These are phyloP conservation scores for Echium plantagineum DNA, from an alignment of 257 asterid genomes.

Conservation along the genomic window DNA sequence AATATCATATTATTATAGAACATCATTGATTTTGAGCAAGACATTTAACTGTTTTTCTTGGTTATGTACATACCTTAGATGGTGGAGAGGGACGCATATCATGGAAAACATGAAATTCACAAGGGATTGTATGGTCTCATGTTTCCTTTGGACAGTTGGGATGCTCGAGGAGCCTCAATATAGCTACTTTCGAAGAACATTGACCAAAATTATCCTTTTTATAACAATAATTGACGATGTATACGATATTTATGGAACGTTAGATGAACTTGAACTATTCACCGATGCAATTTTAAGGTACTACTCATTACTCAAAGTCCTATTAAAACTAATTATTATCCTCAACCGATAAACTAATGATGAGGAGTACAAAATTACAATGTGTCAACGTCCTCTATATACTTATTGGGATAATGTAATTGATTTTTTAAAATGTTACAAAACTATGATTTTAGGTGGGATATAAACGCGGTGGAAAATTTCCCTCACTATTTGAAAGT, in stretches of 20 bases:
- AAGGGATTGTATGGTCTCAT: constrained; percentile 9
- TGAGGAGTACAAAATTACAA: too few relatives aligned
- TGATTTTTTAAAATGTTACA: too few relatives aligned
- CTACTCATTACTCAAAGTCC: neutral
- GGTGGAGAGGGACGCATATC: constrained; percentile 8
- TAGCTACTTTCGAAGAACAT: neutral
- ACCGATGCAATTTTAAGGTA: constrained; percentile 1
- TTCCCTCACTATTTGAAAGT: neutral
- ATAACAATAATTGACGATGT: constrained; percentile 2
- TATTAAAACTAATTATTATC: too few relatives aligned
- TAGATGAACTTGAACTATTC: constrained; percentile 8
- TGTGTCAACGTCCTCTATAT: too few relatives aligned
- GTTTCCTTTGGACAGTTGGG: constrained; percentile 10
- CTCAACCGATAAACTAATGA: too few relatives aligned
- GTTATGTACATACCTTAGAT: neutral
- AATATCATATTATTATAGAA: too few relatives aligned
- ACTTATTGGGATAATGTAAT: too few relatives aligned
- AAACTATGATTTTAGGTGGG: constrained; percentile 8
- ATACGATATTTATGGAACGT: constrained; percentile 6
- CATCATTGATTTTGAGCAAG: neutral
- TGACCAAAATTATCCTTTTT: constrained; percentile 1
- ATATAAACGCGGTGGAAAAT: neutral
- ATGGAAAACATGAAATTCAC: constrained; percentile 8
- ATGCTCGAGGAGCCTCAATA: constrained; percentile 7
- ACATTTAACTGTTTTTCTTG: neutral